phyloP scores from a whole-genome alignment of 192 early-diverging fungal species.

The Backusella luteola region DNA sequence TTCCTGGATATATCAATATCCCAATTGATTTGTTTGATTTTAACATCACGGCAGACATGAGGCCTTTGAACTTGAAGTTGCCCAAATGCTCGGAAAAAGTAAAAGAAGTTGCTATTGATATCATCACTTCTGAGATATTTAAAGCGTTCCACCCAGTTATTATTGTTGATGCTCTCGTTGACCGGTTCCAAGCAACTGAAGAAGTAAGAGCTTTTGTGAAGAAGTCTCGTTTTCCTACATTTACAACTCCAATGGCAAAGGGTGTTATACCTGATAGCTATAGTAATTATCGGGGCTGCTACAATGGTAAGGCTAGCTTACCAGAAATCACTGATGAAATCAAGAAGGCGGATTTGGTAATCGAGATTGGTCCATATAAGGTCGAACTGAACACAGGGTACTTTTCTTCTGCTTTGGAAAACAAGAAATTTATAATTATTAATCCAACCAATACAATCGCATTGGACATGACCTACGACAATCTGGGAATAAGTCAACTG shows the following conservation, averaged over 20 bases:
- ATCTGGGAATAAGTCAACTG: slow-evolving; percentile 34
- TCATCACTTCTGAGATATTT: slow-evolving; percentile 31
- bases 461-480: slow-evolving; percentile 29
- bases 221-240: slow-evolving; percentile 37
- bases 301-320: slow-evolving; percentile 11
- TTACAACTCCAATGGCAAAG: slow-evolving; percentile 46
- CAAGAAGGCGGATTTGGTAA: slow-evolving; percentile 32
- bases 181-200: slow-evolving; percentile 26
- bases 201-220: slow-evolving; percentile 25
- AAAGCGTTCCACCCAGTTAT: slow-evolving; percentile 40
- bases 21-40: slow-evolving; percentile 39
- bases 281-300: slow-evolving; percentile 28
- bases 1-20: slow-evolving; percentile 36
- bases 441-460: slow-evolving; percentile 32
- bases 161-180: slow-evolving; percentile 39
- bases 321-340: slow-evolving; percentile 31
- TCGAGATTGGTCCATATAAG: slow-evolving; percentile 41
- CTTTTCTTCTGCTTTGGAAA: slow-evolving; percentile 35
- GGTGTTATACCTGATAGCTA: slow-evolving; percentile 31
- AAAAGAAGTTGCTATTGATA: slow-evolving; percentile 23
- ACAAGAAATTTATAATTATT: slow-evolving; percentile 30
- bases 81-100: slow-evolving; percentile 27
- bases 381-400: slow-evolving; percentile 47
- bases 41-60: slow-evolving; percentile 15
- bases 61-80: slow-evolving; percentile 15